Conservation (phyloP, 305 asterid species). For the Solanum hybrid region DNA sequence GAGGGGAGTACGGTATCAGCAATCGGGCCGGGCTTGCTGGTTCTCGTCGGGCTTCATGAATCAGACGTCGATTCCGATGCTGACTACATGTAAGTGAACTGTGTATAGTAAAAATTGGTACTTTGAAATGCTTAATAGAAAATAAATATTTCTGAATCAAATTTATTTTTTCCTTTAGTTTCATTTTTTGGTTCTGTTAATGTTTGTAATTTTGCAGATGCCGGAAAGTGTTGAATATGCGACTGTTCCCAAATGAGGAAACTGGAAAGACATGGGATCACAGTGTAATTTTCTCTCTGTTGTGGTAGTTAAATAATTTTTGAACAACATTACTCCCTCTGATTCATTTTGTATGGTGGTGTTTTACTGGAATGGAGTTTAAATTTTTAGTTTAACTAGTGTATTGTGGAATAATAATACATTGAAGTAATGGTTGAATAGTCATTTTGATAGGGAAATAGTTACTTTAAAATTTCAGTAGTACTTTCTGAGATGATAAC, state of each 20-base stretch:
- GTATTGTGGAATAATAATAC: too few species aligned
- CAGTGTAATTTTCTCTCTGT: conserved; percentile 38
- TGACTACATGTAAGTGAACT: conserved; percentile 53
- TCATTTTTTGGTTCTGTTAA: neutral
- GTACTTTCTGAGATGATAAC: neutral
- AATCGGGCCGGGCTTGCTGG: conserved; percentile 84
- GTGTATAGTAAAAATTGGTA: neutral
- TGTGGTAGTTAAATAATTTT: neutral
- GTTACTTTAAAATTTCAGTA: neutral
- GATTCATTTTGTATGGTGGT: neutral
- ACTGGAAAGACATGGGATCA: conserved; percentile 81
- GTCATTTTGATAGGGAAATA: neutral
- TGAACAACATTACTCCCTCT: neutral
- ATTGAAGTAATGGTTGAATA: too few species aligned
- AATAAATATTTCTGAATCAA: neutral
- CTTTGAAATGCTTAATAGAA: neutral
- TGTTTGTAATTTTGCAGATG: conserved; percentile 52
- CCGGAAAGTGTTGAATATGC: conserved; percentile 90
- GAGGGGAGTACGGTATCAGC: conserved; percentile 63
- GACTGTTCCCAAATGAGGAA: conserved; percentile 64
- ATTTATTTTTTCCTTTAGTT: neutral
- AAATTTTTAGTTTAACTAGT: too few species aligned
- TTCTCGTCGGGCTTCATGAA: conserved; percentile 76
- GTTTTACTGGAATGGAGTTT: neutral
- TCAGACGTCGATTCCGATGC: conserved; percentile 65